Base-by-base conservation (phyloP, 306 rosid genomes). In the Cicer judaicum region DNA sequence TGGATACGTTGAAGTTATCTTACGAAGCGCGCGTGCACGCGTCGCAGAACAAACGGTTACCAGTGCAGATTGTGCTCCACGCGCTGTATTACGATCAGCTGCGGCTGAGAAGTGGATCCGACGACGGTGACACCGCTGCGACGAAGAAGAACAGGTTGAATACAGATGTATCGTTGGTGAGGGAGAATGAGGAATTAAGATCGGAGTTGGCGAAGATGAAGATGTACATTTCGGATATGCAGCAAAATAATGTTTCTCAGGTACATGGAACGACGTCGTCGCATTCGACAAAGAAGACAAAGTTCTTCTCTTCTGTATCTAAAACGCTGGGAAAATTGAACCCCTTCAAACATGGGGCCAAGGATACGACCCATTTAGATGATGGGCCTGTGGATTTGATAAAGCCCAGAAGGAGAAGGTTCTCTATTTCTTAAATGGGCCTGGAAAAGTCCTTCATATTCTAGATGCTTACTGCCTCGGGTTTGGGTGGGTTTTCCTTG, bases 21-120 rank as follows among this genome's bases (percentile, higher is more conserved):
- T 83, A 84, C 79, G 94, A 91, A 50, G 97, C 98, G 24, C 88
- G 98, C 11, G 86, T 88, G 16, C 98, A 91, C 74, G 98, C 98
- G 15, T 91, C 96, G 0, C 91, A 91, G 75, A 93, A 91, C 83
- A 93, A 93, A 66, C 81, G 98, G 3, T 54, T 93, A 5, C 98
- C 98, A 0, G 91, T 93, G 18, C 96, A 93, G 76, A 88, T 84
- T 1, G 92, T 93, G 11, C 91, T 93, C 3, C 98, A 93, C 74
- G 98, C 98, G 7, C 87, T 93, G 40, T 93, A 91, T 70, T 93
- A 88, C 82, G 96, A 91, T 42, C 94, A 93, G 73, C 81, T 93
- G 4, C 85, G 90, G 82, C 79, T 91, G 2, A 76, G 98, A 55
- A 89, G 96, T 12, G 92, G 96, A 2, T 53, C 7, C n/a, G 63